Evolutionary conservation across 1,139 yeast genomes (phyloP).

Genomic region (Kodamaea ohmeri): DNA sequence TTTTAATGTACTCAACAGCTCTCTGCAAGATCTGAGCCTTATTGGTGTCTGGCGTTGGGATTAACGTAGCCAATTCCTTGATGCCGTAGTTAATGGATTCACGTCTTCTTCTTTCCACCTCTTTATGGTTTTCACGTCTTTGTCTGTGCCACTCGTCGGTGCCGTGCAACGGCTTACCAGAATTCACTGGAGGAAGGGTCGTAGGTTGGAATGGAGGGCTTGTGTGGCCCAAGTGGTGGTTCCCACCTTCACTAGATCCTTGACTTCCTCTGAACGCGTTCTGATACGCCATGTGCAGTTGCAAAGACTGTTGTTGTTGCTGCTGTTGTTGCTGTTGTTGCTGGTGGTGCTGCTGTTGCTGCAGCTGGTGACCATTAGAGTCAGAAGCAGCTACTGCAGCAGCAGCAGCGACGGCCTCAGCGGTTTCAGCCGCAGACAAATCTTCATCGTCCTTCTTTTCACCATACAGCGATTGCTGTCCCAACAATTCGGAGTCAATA

Average conservation of each 20-base stretch:
- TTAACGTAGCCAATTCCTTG: slow-evolving; percentile 72
- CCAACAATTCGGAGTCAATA: slow-evolving; percentile 49
- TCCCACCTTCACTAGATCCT: slow-evolving; percentile 17
- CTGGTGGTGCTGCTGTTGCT: slow-evolving; percentile 21
- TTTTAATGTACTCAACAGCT: slow-evolving; percentile 85
- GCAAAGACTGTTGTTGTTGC: slow-evolving; percentile 23
- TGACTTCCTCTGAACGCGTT: slow-evolving; percentile 28
- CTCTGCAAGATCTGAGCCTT: slow-evolving; percentile 86
- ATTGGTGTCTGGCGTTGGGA: slow-evolving; percentile 88
- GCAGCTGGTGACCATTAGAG: slow-evolving; percentile 14
- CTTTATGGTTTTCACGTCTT: slow-evolving; percentile 91
- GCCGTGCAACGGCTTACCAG: slow-evolving; percentile 55
- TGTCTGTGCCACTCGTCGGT: slow-evolving; percentile 85
- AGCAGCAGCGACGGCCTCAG: slow-evolving; percentile 37
- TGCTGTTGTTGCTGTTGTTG: slow-evolving; percentile 24
- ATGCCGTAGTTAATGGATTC: slow-evolving; percentile 90
- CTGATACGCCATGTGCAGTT: slow-evolving; percentile 30
- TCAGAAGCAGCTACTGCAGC: slow-evolving; percentile 25
- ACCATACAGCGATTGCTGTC: slow-evolving; percentile 40
- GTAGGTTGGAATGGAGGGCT: slow-evolving; percentile 28
- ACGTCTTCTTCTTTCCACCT: slow-evolving; percentile 94
- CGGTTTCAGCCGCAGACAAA: slow-evolving; percentile 31
- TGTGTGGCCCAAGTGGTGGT: slow-evolving; percentile 11
- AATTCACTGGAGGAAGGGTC: slow-evolving; percentile 33
- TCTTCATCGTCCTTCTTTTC: slow-evolving; percentile 21